Evolutionary conservation across 1,284 basidiomycete genomes (phyloP).

Genomic region (Marasmius fiardii): DNA sequence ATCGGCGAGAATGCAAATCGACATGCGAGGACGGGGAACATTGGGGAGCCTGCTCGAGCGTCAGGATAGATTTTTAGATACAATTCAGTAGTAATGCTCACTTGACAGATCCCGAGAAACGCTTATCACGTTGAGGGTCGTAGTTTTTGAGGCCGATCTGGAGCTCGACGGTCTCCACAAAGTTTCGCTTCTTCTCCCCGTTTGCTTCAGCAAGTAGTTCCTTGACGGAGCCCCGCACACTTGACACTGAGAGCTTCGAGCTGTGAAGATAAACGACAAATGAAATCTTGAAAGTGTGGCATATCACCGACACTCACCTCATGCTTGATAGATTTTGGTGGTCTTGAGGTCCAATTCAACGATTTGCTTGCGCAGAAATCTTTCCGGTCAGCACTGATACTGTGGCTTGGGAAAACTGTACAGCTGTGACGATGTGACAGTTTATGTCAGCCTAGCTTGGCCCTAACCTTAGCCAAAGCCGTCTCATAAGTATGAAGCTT

Average conservation of each 20-base stretch:
- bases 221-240: conserved; percentile 96
- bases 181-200: conserved; percentile 86
- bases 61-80: conserved; percentile 10
- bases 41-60: conserved; percentile 74
- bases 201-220: conserved; percentile 75
- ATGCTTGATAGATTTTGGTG: conserved; percentile 8
- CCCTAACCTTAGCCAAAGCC: too few relatives aligned
- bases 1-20: conserved; percentile 99
- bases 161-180: conserved; percentile 92
- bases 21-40: conserved; percentile 98
- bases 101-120: conserved; percentile 98
- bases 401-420: background rate
- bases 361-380: background rate
- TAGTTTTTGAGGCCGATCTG: conserved; percentile 99
- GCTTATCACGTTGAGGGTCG: conserved; percentile 93
- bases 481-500: too few relatives aligned
- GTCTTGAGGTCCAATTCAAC: conserved; percentile 1
- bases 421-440: background rate
- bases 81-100: conserved; percentile 27
- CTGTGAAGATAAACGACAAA: conserved; percentile 6
- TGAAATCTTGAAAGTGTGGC: too few relatives aligned
- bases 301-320: too few relatives aligned
- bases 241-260: conserved; percentile 92
- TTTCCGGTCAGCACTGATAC: background rate
- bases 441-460: too few relatives aligned